Evolutionary conservation across 1,284 basidiomycete genomes (phyloP).

Genomic region (Tilletia indica): DNA sequence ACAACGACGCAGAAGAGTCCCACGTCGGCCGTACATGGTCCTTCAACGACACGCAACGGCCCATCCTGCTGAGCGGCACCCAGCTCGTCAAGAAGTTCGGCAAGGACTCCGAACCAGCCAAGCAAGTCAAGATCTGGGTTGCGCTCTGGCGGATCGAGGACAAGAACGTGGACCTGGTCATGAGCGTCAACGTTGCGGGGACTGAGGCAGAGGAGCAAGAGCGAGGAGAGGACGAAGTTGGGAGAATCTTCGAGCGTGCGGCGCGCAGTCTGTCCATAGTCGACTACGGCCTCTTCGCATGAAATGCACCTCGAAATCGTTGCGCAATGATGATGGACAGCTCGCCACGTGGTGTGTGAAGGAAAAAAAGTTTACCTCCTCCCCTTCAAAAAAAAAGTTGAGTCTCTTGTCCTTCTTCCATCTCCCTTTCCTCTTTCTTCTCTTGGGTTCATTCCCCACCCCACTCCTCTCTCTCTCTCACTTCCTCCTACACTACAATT

Average conservation of each 20-base stretch:
- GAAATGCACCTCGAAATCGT: background rate
- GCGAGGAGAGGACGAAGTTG: background rate
- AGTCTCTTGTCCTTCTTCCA: too few relatives aligned
- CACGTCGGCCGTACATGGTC: constrained; percentile 60
- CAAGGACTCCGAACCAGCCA: constrained; percentile 30
- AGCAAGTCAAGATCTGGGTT: constrained; percentile 42
- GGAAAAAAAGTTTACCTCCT: background rate
- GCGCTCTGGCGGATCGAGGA: constrained; percentile 46
- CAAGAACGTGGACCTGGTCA: constrained; percentile 50
- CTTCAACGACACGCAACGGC: constrained; percentile 26
- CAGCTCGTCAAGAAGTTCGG: constrained; percentile 51
- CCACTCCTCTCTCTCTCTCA: background rate
- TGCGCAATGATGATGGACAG: background rate
- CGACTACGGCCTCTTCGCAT: constrained; percentile 32
- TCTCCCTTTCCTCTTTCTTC: background rate
- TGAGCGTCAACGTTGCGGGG: constrained; percentile 49
- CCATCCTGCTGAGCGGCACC: constrained; percentile 35
- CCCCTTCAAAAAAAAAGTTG: too few relatives aligned
- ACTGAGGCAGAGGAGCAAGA: background rate
- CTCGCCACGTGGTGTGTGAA: background rate
- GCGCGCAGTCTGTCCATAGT: constrained; percentile 26
- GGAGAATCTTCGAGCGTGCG: constrained; percentile 26
- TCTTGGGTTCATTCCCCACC: background rate
- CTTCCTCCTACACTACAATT: background rate
- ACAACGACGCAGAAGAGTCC: constrained; percentile 72